Evolutionary conservation across 352 stramenopile species (phyloP).

Genomic region (Phytophthora hibernalis): DNA sequence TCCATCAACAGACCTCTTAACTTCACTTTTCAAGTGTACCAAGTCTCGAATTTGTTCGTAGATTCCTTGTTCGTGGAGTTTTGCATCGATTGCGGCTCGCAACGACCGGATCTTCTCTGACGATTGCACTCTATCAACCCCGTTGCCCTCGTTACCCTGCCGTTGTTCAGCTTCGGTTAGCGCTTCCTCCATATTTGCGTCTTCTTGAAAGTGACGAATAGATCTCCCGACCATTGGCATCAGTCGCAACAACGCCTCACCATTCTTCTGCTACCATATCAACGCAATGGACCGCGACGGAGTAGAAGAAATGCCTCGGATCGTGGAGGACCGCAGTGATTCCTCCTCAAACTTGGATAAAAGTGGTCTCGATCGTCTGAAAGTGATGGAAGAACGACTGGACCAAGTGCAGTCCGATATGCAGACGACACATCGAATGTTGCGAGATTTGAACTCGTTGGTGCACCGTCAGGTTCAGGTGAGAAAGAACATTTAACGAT

Average conservation of each 20-base stretch:
- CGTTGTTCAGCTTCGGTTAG: slow-evolving; percentile 16
- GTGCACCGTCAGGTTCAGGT: slow-evolving; percentile 66
- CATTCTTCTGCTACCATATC: not conserved
- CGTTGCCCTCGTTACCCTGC: slow-evolving; percentile 1
- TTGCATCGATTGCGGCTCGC: slow-evolving; percentile 73
- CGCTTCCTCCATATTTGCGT: slow-evolving; percentile 22
- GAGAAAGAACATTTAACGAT: not conserved
- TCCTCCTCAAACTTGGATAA: not conserved
- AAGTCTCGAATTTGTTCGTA: slow-evolving; percentile 78
- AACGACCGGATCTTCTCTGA: slow-evolving; percentile 56
- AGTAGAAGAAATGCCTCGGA: slow-evolving; percentile 15
- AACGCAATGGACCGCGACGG: slow-evolving; percentile 16
- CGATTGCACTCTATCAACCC: slow-evolving; percentile 6
- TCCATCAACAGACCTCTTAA: not conserved
- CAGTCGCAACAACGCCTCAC: slow-evolving; percentile 2
- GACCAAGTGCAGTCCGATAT: slow-evolving; percentile 52
- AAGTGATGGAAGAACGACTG: slow-evolving; percentile 50
- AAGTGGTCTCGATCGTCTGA: slow-evolving; percentile 9
- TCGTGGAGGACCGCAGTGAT: slow-evolving; percentile 18
- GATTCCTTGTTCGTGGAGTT: slow-evolving; percentile 76
- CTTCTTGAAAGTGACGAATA: slow-evolving; percentile 9
- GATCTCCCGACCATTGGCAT: slow-evolving; percentile 28
- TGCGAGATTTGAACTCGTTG: slow-evolving; percentile 51
- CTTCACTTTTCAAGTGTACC: slow-evolving; percentile 45
- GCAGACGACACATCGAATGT: slow-evolving; percentile 53